Evolutionary conservation across 345 rosid species (phyloP).

Genomic region (Lagerstroemia speciosa): DNA sequence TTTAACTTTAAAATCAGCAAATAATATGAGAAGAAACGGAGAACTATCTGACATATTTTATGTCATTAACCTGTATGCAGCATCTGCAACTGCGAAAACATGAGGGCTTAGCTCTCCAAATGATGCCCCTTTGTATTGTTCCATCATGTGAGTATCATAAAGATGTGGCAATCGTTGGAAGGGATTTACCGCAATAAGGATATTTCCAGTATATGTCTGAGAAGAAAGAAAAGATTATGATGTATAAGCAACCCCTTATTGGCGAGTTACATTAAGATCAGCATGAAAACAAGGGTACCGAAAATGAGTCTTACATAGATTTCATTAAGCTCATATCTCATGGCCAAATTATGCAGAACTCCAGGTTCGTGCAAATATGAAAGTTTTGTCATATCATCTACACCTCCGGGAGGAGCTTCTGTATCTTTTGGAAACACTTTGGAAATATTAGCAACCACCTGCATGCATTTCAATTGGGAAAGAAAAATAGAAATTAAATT

Average conservation of each 20-base stretch:
- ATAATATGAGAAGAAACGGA: constrained; percentile 4
- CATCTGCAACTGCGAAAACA: constrained; percentile 98
- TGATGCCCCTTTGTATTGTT: constrained; percentile 94
- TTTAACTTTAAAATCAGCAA: constrained; percentile 22
- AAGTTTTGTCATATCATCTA: constrained; percentile 99
- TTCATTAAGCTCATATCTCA: constrained; percentile 96
- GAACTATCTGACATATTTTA: constrained; percentile 9
- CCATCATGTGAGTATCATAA: constrained; percentile 99
- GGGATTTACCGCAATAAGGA: constrained; percentile 95
- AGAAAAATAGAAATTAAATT: neutral
- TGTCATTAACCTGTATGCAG: constrained; percentile 73
- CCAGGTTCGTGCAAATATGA: constrained; percentile 99
- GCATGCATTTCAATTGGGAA: constrained; percentile 18
- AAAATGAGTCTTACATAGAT: constrained; percentile 59
- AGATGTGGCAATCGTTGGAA: constrained; percentile 98
- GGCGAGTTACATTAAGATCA: neutral
- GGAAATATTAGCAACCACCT: constrained; percentile 78
- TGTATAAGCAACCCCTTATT: neutral
- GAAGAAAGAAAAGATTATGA: constrained; percentile 8
- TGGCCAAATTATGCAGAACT: constrained; percentile 80
- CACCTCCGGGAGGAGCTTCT: constrained; percentile 97
- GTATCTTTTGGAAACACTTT: constrained; percentile 89
- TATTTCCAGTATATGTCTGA: constrained; percentile 98
- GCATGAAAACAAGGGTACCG: neutral
- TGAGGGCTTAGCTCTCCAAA: constrained; percentile 99